phyloP scores from a whole-genome alignment of 331 rosid genomes.

The Acacia pycnantha region DNA sequence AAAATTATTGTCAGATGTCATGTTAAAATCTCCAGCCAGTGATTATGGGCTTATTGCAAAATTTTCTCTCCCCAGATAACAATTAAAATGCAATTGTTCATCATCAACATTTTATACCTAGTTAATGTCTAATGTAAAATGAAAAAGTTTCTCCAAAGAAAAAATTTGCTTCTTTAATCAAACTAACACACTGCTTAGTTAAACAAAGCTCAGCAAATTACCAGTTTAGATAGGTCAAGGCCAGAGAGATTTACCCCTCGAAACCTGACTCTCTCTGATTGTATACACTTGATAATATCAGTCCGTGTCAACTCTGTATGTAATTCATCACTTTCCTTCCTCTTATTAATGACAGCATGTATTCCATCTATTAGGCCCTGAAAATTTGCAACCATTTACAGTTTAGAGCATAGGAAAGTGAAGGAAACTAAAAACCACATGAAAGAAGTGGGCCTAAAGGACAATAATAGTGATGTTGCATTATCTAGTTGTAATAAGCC shows the following conservation, averaged over 20 bases:
- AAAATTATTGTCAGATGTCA: not conserved
- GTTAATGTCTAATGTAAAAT: not conserved
- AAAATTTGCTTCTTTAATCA: not conserved
- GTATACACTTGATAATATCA: conserved; percentile 92
- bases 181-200: not conserved
- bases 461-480: not conserved
- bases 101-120: not conserved
- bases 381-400: conserved; percentile 9
- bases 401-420: not conserved
- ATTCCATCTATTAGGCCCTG: conserved; percentile 91
- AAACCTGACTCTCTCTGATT: conserved; percentile 77
- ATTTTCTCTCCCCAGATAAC: conserved; percentile 2
- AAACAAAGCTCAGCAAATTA: conserved; percentile 30
- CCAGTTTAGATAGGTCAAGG: conserved; percentile 93
- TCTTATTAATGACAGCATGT: conserved; percentile 43
- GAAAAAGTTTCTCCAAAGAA: conserved; percentile 14
- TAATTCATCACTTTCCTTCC: conserved; percentile 64
- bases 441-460: not conserved
- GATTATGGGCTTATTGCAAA: not conserved
- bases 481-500: not conserved
- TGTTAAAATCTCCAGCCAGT: not conserved
- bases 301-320: conserved; percentile 73
- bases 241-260: conserved; percentile 97
- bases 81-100: not conserved
- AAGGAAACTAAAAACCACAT: not conserved